A percentile compares a stretch with the other conserved stretches of the same genome.
Evolutionary conservation across 78 protist genomes (phyloP).

Genomic region (Dictyostelium intermedium): DNA sequence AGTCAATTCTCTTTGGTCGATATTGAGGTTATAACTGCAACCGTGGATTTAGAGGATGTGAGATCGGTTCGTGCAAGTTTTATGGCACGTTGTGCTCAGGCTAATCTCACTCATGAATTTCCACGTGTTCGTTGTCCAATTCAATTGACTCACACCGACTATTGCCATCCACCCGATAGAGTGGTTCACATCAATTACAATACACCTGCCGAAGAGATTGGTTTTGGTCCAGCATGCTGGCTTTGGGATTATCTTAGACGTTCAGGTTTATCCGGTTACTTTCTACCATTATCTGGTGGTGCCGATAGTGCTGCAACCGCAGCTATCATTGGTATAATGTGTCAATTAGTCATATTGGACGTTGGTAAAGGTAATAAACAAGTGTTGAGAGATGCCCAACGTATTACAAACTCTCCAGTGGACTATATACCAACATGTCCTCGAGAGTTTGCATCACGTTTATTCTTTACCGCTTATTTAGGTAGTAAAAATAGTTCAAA

Average conservation of each 20-base stretch:
- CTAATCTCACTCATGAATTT: constrained; percentile 39
- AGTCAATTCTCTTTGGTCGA: constrained; percentile 82
- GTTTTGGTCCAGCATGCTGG: constrained; percentile 92
- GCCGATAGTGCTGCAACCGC: constrained; percentile 89
- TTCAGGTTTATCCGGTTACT: constrained; percentile 86
- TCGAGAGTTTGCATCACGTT: constrained; percentile 22
- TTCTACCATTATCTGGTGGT: constrained; percentile 94
- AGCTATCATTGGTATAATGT: constrained; percentile 86
- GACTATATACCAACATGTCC: constrained; percentile 52
- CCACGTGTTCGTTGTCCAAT: constrained; percentile 71
- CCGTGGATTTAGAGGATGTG: constrained; percentile 82
- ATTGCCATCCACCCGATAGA: neutral
- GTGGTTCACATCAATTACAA: constrained; percentile 2
- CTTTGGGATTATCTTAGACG: constrained; percentile 96
- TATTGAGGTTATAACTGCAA: constrained; percentile 83
- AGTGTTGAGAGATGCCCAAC: constrained; percentile 44
- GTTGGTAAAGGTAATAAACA: constrained; percentile 20
- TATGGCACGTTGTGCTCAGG: constrained; percentile 65
- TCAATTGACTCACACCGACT: neutral
- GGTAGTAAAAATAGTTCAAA: constrained; percentile 74
- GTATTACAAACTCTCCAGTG: constrained; percentile 25
- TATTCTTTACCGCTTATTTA: constrained; percentile 85
- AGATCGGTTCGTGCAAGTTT: constrained; percentile 39
- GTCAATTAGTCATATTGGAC: constrained; percentile 74
- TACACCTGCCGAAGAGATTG: constrained; percentile 82